Conservation (phyloP, 139 green algal species). For the Nannochloris sp. region DNA sequence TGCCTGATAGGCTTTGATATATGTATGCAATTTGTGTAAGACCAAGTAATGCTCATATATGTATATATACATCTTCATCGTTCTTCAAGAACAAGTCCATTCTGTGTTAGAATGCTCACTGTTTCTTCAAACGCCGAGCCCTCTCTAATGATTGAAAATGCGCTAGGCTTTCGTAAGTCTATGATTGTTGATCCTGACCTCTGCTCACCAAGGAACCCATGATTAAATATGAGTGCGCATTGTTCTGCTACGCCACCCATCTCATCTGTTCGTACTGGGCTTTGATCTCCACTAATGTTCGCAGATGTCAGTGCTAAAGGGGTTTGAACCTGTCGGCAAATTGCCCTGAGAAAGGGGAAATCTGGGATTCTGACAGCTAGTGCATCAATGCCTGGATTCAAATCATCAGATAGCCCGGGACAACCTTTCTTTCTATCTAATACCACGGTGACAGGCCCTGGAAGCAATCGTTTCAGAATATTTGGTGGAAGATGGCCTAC, state of each 20-base stretch:
- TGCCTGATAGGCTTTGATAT: slow-evolving; percentile 9
- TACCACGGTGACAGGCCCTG: slow-evolving; percentile 61
- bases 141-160: slow-evolving; percentile 35
- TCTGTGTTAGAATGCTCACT: background rate
- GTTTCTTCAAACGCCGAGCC: slow-evolving; percentile 19
- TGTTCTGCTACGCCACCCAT: slow-evolving; percentile 48
- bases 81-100: background rate
- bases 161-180: slow-evolving; percentile 36
- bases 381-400: slow-evolving; percentile 39
- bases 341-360: slow-evolving; percentile 38
- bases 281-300: slow-evolving; percentile 46
- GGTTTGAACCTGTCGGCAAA: slow-evolving; percentile 26
- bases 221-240: slow-evolving; percentile 57
- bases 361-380: slow-evolving; percentile 54
- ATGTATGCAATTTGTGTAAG: background rate
- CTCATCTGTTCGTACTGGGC: slow-evolving; percentile 30
- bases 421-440: slow-evolving; percentile 29
- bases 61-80: background rate
- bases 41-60: slow-evolving; percentile 1
- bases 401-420: slow-evolving; percentile 24
- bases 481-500: slow-evolving; percentile 24
- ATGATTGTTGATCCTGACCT: slow-evolving; percentile 57
- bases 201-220: slow-evolving; percentile 8
- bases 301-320: slow-evolving; percentile 60
- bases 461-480: slow-evolving; percentile 54